Base-by-base conservation (phyloP, 2,329 filamentous ascomycete species). In the Diaporthe batatas region DNA sequence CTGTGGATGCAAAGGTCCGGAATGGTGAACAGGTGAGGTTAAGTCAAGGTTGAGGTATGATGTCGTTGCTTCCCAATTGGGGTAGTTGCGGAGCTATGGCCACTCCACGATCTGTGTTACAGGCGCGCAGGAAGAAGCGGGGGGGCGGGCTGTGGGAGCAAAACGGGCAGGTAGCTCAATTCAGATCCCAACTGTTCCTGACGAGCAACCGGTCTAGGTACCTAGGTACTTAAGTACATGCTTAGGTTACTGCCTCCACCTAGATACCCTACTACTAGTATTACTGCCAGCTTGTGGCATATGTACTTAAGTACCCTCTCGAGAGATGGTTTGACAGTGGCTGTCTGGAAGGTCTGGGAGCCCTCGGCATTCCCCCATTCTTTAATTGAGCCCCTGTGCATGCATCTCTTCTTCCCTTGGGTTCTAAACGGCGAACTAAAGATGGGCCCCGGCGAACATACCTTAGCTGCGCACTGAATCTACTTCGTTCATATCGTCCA, bases 81-180 rank as follows among this genome's bases (percentile, higher is more conserved):
- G 62, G n/a, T 25, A 67, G 47, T 53, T 25, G 14, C 8, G 62
- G 62, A 67, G 62, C 62, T 67, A 67, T 67, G 62, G 47, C 62
- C 62, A 67, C 62, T n/a, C 3, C 4, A 29, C 7, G 47, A 29
- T 67, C 47, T 21, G 62, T 53, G 62, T 12, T 10, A 18, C 59
- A 6, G 6, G 6, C 11, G 10, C 16, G 29, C 39, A 32, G 39
- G 23, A 14, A 16, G 1, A 2, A 10, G 2, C 6, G 14, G 12
- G 23, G 1, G 6, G 36, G 2, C 6, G 14, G 12, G 55, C n/a
- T 18, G 23, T 21, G 44, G 34, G n/a, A 36, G 32, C 32, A 29
- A 2, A 47, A 18, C 18, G 7, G 18, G 16, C 42, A 47, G 44
- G 44, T 47, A 47, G 44, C 44, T 21, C 44, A n/a, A n/a, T 47